phyloP scores from a whole-genome alignment of 148 eudicot species.

The Selenicereus undatus region DNA sequence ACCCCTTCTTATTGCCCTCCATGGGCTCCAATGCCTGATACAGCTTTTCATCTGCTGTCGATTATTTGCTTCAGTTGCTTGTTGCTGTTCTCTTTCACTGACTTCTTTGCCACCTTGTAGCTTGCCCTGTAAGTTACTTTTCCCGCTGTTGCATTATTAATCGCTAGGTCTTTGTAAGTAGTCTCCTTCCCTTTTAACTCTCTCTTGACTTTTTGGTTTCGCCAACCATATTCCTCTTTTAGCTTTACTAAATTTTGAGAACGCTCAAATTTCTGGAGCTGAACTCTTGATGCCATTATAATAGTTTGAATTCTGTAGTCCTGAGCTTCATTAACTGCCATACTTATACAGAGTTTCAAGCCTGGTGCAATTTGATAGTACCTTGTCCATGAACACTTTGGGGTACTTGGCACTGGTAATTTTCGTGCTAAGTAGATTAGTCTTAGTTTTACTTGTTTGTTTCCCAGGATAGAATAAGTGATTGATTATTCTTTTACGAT shows the following conservation, averaged over 20 bases:
- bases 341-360: background rate
- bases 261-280: background rate
- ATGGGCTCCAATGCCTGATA: too few species aligned
- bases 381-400: background rate
- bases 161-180: background rate
- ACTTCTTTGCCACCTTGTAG: background rate
- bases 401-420: background rate
- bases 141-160: background rate
- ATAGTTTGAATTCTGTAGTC: background rate
- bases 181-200: background rate
- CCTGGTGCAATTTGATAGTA: background rate
- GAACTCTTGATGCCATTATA: background rate
- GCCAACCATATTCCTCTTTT: background rate
- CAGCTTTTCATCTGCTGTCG: too few species aligned
- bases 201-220: background rate
- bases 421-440: background rate
- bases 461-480: background rate
- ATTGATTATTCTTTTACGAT: background rate
- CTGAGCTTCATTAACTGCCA: background rate
- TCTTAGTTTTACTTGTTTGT: background rate
- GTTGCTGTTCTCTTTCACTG: background rate
- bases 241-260: background rate
- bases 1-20: too few species aligned
- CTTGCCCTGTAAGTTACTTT: background rate
- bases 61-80: too few species aligned